Evolutionary conservation across 192 early-diverging fungal species (phyloP).

Genomic region (Bifiguratus adelaidae): DNA sequence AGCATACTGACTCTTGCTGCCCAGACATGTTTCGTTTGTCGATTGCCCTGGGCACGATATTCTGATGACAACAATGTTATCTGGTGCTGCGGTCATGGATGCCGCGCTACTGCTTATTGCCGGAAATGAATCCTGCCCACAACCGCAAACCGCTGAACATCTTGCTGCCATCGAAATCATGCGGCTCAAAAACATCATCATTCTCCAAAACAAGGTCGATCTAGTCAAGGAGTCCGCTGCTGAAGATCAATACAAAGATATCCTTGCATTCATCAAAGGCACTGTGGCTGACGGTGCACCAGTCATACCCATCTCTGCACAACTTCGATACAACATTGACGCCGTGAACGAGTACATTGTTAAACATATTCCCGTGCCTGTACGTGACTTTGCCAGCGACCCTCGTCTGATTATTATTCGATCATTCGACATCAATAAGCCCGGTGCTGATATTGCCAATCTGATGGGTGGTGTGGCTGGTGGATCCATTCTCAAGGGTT

Average conservation of each 20-base stretch:
- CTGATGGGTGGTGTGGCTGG: slow-evolving; percentile 97
- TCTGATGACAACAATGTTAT: slow-evolving; percentile 99
- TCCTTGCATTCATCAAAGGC: slow-evolving; percentile 87
- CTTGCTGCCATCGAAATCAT: slow-evolving; percentile 99
- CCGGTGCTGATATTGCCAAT: slow-evolving; percentile 85
- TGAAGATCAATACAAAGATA: slow-evolving; percentile 80
- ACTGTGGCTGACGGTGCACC: slow-evolving; percentile 93
- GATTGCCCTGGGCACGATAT: slow-evolving; percentile 99
- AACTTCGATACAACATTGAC: slow-evolving; percentile 98
- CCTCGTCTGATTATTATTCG: slow-evolving; percentile 96
- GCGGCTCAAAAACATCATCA: slow-evolving; percentile 94
- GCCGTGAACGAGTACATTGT: slow-evolving; percentile 97
- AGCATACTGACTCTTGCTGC: background rate
- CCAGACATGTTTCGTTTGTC: slow-evolving; percentile 93
- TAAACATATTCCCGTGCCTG: slow-evolving; percentile 90
- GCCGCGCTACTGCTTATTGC: slow-evolving; percentile 95
- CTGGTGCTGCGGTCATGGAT: slow-evolving; percentile 98
- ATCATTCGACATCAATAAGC: slow-evolving; percentile 98
- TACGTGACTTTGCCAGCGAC: slow-evolving; percentile 84
- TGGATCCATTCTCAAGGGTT: slow-evolving; percentile 90
- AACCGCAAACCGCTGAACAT: slow-evolving; percentile 98
- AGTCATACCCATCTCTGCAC: slow-evolving; percentile 95
- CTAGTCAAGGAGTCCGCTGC: slow-evolving; percentile 90
- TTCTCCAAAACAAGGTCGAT: slow-evolving; percentile 99
- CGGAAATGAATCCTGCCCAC: slow-evolving; percentile 96